These are phyloP conservation scores for Pseudomicrostroma phylloplanum DNA, from an alignment of 1,284 basidiomycete species.

Conservation along the genomic window DNA sequence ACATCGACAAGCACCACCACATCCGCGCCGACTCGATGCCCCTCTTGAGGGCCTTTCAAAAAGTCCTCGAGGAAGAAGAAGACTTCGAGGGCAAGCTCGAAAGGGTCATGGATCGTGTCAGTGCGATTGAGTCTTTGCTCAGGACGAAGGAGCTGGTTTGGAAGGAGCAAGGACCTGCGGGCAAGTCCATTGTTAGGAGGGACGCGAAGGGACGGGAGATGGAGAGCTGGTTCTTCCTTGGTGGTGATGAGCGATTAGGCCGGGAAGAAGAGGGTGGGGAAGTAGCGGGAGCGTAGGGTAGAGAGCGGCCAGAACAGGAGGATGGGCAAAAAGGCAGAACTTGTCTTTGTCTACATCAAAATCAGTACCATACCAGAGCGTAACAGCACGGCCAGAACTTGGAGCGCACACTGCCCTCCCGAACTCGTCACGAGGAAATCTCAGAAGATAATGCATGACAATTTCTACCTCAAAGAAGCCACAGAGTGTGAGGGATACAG, in stretches of 20 bases:
- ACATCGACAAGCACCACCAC: slow-evolving; percentile 33
- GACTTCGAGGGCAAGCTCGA: slow-evolving; percentile 39
- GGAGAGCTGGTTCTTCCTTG: slow-evolving; percentile 37
- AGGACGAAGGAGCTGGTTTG: slow-evolving; percentile 23
- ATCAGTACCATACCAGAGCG: no score
- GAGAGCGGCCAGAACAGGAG: no score
- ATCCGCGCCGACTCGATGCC: slow-evolving; percentile 44
- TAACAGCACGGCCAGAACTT: no score
- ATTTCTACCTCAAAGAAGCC: no score
- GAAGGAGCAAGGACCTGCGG: slow-evolving; percentile 42
- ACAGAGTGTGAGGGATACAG: not conserved
- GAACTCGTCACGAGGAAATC: no score
- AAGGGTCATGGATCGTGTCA: slow-evolving; percentile 42
- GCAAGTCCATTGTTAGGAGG: slow-evolving; percentile 37
- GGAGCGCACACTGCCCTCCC: no score
- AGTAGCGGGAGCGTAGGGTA: not conserved
- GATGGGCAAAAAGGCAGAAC: no score
- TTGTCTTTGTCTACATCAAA: no score
- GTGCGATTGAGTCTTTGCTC: slow-evolving; percentile 28
- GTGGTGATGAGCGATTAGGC: slow-evolving; percentile 41
- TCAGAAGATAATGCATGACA: no score
- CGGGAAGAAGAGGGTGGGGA: slow-evolving; percentile 24
- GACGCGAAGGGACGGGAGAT: slow-evolving; percentile 36
- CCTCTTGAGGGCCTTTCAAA: slow-evolving; percentile 35
- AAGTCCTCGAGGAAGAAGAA: slow-evolving; percentile 26